Conservation (phyloP, 768 basidiomycete species). For the Tricholoma sp. region DNA sequence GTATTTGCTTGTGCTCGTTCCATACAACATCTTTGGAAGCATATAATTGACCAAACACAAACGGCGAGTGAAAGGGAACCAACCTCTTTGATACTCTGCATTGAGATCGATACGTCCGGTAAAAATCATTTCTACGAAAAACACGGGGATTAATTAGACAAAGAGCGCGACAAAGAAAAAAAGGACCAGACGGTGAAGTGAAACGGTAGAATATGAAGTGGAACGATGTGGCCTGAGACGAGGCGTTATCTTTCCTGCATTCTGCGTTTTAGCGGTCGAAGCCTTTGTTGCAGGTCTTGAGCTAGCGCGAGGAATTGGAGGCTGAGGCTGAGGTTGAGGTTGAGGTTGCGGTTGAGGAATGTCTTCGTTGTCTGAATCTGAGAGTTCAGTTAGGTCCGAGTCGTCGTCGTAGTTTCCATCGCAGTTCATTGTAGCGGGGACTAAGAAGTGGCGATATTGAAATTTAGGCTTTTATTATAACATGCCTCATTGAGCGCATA, state of each 20-base stretch:
- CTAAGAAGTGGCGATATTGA: neutral
- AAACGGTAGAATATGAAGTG: slow-evolving; percentile 35
- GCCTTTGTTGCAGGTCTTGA: slow-evolving; percentile 14
- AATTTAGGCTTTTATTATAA: too few relatives aligned
- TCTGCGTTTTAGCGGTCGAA: slow-evolving; percentile 14
- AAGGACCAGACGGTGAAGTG: slow-evolving; percentile 34
- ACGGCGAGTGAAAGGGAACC: slow-evolving; percentile 5
- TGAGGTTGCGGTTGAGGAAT: neutral
- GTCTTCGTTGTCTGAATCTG: slow-evolving; percentile 34
- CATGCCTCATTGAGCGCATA: too few relatives aligned
- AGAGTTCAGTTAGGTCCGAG: slow-evolving; percentile 46
- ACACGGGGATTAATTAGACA: neutral
- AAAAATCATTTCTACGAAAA: slow-evolving; percentile 40
- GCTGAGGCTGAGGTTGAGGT: neutral
- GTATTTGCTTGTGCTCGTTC: slow-evolving; percentile 54
- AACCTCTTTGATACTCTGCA: slow-evolving; percentile 65
- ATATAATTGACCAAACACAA: neutral
- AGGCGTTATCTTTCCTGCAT: slow-evolving; percentile 17
- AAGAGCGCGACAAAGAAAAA: neutral
- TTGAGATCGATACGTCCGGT: slow-evolving; percentile 47
- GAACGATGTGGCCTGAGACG: slow-evolving; percentile 33
- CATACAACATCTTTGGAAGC: slow-evolving; percentile 52
- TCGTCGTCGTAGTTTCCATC: slow-evolving; percentile 22
- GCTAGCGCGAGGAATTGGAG: neutral
- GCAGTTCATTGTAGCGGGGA: neutral